Evolutionary conservation across 2,329 filamentous ascomycete species (phyloP), one percentile per base, ranked within the genome.

Genomic region (Pyrenophora tritici-repentis): DNA sequence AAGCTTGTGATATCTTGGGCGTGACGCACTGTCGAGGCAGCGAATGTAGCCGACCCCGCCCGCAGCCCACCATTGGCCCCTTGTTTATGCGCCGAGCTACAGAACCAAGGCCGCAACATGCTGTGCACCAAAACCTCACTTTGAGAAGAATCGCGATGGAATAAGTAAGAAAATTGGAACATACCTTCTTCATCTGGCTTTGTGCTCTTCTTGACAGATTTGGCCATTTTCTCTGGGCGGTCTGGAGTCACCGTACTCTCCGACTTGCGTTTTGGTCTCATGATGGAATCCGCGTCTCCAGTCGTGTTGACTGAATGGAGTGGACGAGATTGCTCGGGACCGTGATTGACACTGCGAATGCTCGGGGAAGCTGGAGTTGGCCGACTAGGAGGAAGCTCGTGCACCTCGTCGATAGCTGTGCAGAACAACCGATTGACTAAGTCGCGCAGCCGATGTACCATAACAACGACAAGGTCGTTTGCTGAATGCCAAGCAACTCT

Each of bases 11-110:
- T 56, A 51, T 32, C 38, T 50, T 53, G 46, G 48, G 45, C 50
- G 58, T 60, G 60, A 57, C 55, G 60, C 56, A 60, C 56, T 54
- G 41, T 50, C 48, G 55, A 61, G 57, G 48, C 54, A 61, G 50
- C 56, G 38, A 41, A 44, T 53, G 48, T 35, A 57, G 49, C 52
- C 55, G 53, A 60, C 46, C 53, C 49, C 60, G 53, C 52, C 47
- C 42, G 38, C 47, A 51, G 47, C 51, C 50, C 55, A 57, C 55
- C 48, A 58, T 51, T 53, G 55, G 50, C 50, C 51, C 50, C 52
- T 51, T 37, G 33, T n/a, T 31, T 42, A 32, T 43, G 33, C 37
- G 42, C 39, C 54, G 46, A 22, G 42, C 32, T 26, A 33, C 55
- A 51, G 55, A 50, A 49, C 49, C 49, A 57, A 49, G 47, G 29